Evolutionary conservation across 1,284 basidiomycete genomes (phyloP).

Genomic region (Microbotryum saponariae): DNA sequence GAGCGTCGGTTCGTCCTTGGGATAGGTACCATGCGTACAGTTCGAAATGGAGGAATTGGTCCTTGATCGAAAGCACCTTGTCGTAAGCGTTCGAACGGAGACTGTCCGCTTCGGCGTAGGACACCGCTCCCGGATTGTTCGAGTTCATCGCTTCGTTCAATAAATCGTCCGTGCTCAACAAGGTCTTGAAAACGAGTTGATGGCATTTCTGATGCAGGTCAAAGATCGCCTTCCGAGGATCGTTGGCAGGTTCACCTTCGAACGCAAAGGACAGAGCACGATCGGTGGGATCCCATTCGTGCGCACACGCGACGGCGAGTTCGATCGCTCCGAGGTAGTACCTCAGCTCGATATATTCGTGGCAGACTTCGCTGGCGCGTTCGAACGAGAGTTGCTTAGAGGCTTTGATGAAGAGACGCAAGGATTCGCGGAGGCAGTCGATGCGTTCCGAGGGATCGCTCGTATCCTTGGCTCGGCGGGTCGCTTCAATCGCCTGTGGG

Average conservation of each 20-base stretch:
- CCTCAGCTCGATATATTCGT: conserved; percentile 73
- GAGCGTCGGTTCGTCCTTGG: conserved; percentile 70
- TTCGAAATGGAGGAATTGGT: conserved; percentile 88
- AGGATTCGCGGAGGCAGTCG: conserved; percentile 68
- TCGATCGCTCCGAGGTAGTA: conserved; percentile 75
- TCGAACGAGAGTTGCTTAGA: conserved; percentile 75
- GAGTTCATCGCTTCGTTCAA: conserved; percentile 36
- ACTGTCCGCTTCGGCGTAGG: conserved; percentile 54
- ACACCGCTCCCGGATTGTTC: conserved; percentile 30
- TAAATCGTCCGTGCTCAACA: conserved; percentile 66
- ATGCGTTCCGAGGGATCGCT: conserved; percentile 62
- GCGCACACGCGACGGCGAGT: conserved; percentile 76
- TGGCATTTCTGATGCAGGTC: conserved; percentile 69
- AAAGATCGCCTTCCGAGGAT: conserved; percentile 55
- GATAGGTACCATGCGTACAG: conserved; percentile 89
- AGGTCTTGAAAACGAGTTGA: conserved; percentile 68
- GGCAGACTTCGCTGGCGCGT: conserved; percentile 72
- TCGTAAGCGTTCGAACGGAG: conserved; percentile 67
- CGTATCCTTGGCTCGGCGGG: conserved; percentile 81
- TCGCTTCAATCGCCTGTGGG: conserved; percentile 76
- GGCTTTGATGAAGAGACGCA: conserved; percentile 77
- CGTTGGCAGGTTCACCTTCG: conserved; percentile 54
- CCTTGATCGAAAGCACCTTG: conserved; percentile 71
- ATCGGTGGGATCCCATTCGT: conserved; percentile 67
- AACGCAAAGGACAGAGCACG: conserved; percentile 70